Evolutionary conservation across 768 basidiomycete genomes (phyloP), one percentile per base, ranked within the genome.

Genomic region (Mycena maculata): DNA sequence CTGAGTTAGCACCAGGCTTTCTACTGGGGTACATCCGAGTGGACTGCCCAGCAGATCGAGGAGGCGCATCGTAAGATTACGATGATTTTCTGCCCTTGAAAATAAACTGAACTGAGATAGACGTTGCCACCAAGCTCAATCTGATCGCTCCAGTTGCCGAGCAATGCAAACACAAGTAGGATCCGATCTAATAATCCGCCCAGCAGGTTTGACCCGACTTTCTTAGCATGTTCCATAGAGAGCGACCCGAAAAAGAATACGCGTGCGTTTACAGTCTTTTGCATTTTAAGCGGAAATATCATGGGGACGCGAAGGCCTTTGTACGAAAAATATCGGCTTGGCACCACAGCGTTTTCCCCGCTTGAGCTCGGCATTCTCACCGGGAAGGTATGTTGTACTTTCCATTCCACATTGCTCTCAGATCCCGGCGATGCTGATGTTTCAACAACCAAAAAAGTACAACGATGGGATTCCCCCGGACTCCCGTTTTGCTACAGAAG

Each of bases 181-280:
- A 72, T 3, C 22, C 1, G 28, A 5, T 8, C 52, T 44, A 13
- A 30, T 49, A n/a, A n/a, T 30, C 20, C 42, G 9, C 18, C 3
- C 15, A 8, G 6, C 16, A 39, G 16, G 20, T 30, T 47, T 42
- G 6, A 13, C 22, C 45, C 53, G 13, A 48, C 47, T 60, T 55
- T 27, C 76, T 77, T 76, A 92, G 88, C 74, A 88, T 93, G 87
- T 86, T 95, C 76, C 86, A 90, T 75, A 88, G 93, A 22, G 90
- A 94, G 69, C 85, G 90, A 18, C 89, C 92, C n/a, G 94, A 95
- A 80, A 86, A 87, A 72, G 92, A 94, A 82, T 94, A 92, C 78
- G 82, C 79, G 86, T 89, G 71, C 68, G 84, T 75, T 8, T 7
- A 22, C 1, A 10, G 5, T 44, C 16, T 30, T 12, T 15, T 65